Evolutionary conservation across 345 rosid genomes (phyloP), one percentile per base, ranked within the genome.

Genomic region (Aurinia saxatilis): DNA sequence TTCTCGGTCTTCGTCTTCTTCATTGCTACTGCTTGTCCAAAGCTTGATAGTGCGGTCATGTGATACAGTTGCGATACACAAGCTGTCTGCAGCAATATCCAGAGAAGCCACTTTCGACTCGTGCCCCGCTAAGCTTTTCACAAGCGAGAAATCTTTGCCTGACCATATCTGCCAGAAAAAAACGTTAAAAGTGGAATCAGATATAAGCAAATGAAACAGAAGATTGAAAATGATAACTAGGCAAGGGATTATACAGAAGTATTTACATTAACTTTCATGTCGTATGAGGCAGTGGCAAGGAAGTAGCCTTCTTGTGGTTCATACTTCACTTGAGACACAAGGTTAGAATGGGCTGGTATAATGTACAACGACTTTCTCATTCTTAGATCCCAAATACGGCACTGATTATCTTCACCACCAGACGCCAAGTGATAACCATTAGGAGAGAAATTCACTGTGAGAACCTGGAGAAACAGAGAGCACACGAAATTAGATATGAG

Each of bases 241-340:
- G 6, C 27, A 74, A 57, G 40, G 68, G 71, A 17, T 6, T 11
- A n/a, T n/a, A 30, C 13, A 57, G 53, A 64, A 57, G 60, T 10
- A 2, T 10, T 36, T 62, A 87, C 99, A 95, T 93, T 93, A 8
- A 83, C 89, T 29, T 84, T 87, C 86, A 71, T 93, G 87, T 93
- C 97, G 77, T 80, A 93, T 10, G 97, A 88, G n/a, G 95, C 84
- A 48, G 99, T 90, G 60, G 84, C 92, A 50, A 93, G 68, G 72
- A 75, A 87, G 67, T 86, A 90, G 35, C 99, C 99, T 74, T 90
- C 97, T 73, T 90, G 96, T 64, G 99, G 92, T 81, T 93, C 99
- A 69, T 76, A 93, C 63, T 87, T 90, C 58, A 90, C 88, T 80
- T 87, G 86, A 35, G 99, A 90, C 74, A 93, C 64, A 8, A 88